These are phyloP conservation scores for Coniochaeta pulveracea DNA, from an alignment of 2,329 filamentous ascomycete species.

Conservation along the genomic window DNA sequence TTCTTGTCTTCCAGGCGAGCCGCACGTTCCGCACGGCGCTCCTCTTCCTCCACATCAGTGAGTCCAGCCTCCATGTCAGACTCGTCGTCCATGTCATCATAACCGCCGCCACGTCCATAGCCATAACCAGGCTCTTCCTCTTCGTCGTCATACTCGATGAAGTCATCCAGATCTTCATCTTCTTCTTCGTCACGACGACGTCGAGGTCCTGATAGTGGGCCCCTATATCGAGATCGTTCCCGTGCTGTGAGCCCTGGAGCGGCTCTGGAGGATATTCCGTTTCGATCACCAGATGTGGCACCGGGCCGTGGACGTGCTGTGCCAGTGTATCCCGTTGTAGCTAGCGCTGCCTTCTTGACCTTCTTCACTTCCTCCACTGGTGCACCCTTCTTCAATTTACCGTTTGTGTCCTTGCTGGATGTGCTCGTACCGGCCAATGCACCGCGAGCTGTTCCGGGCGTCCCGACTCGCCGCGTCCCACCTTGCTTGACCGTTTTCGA, in stretches of 20 bases:
- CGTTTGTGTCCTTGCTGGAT: background rate
- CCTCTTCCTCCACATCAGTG: slow-evolving; percentile 64
- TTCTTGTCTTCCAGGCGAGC: slow-evolving; percentile 58
- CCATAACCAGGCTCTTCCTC: slow-evolving; percentile 26
- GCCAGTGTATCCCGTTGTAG: slow-evolving; percentile 55
- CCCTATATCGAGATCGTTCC: slow-evolving; percentile 16
- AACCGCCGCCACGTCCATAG: slow-evolving; percentile 23
- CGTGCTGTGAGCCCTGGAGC: slow-evolving; percentile 11
- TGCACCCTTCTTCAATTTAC: slow-evolving; percentile 15
- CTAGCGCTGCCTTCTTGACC: slow-evolving; percentile 46
- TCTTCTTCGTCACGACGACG: slow-evolving; percentile 50
- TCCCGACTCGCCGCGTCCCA: background rate
- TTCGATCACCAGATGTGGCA: slow-evolving; percentile 12
- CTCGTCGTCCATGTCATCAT: slow-evolving; percentile 50
- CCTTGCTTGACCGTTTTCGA: slow-evolving; percentile 9
- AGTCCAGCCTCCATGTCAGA: slow-evolving; percentile 72
- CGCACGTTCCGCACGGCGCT: slow-evolving; percentile 46
- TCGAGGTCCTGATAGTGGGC: slow-evolving; percentile 16
- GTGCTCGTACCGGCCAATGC: background rate
- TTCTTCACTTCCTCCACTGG: slow-evolving; percentile 39
- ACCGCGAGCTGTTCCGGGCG: slow-evolving; percentile 1
- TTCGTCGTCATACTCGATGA: slow-evolving; percentile 50
- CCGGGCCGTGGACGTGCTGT: slow-evolving; percentile 48
- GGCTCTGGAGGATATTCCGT: slow-evolving; percentile 11
- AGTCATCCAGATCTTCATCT: slow-evolving; percentile 47